Evolutionary conservation across 805 yeast genomes (phyloP), one percentile per base, ranked within the genome.

Genomic region (Candida coquimbonensis): DNA sequence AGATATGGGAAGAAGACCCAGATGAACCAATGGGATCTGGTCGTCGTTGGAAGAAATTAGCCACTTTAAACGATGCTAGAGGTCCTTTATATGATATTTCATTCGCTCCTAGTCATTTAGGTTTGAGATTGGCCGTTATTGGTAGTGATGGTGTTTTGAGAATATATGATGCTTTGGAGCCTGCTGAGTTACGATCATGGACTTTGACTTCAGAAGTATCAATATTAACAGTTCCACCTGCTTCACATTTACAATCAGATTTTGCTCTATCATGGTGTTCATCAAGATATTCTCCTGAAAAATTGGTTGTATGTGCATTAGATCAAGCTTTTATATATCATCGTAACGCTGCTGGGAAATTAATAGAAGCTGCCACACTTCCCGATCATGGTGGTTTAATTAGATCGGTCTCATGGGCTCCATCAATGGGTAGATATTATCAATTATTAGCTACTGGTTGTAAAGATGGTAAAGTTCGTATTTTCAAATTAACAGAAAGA

Each of bases 361-460:
- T 77, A 51, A 68, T 69, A 12, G 72, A 75, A 44, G 80, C 80
- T 0, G 79, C 84, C 32, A 78, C 77, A 49, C 69, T 91, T 24
- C 85, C 89, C 3, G 96, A 88, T 36, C 97, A 90, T 61, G 74
- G 77, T 44, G 96, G 96, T 3, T 72, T 91, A 36, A 87, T 91
- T 32, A 72, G 98, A 57, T 84, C 89, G 16, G 87, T 90, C 6
- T 75, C 90, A 29, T 91, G 99, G 99, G 98, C 98, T 0, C 96
- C 98, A 3, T 80, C 95, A 0, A 87, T 90, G 83, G 98, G 98
- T 3, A 72, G 96, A 53, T 80, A 83, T 51, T 87, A 79, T 61
- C 96, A 91, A 55, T 68, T 90, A 40, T 72, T 93, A 38, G 98
- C 99, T 1, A 91, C 98, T 0, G 98, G 95, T 6, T 89, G 96